Base-by-base conservation (phyloP, 352 stramenopile genomes). In the Phytophthora quininea region DNA sequence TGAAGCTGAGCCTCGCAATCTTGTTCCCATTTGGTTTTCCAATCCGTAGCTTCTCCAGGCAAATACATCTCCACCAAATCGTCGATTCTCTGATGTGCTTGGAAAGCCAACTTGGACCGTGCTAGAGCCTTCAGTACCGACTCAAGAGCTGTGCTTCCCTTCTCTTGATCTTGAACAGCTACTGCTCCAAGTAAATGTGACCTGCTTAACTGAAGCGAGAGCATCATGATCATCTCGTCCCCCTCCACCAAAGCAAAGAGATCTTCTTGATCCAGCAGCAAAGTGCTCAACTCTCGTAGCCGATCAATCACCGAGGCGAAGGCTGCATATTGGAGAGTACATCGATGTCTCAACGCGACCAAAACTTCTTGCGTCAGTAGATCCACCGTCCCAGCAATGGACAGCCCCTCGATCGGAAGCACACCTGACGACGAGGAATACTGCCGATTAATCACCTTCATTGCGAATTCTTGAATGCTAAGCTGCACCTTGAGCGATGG, bases 1-100 rank as follows among this genome's bases (percentile, higher is more conserved):
- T 51, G 51, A 12, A 57, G 32, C 4, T 68, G 52, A 7, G 38
- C 5, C 1, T 31, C 10, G 24, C 52, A 62, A 8, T 57, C 45
- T 30, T 38, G 3, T 15, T 48, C 19, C 52, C 61, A 68, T 35
- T 53, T 30, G 12, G 24, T 10, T 47, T 10, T 49, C 61, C 61
- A 68, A 1, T 52, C 46, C 8, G 37, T 11, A 14, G 49, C 52
- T 57, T 57, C 43, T 45, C 31, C 11, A 11, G 14, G 45, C 10
- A 62, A 29, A 46, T 62, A 68, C 7, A 52, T n/a, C 24, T 29
- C 24, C 6, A 24, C 15, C n/a, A 67, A 31, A 37, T 62, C 53
- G 12, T 67, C 60, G 30, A 67, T 38, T 4, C 37, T 14, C 31
- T 57, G n/a, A 24, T 67, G 46, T 9, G 52, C 60, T 1, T 50